phyloP scores from a whole-genome alignment of 495 filamentous ascomycete genomes.

The Physcia stellaris region DNA sequence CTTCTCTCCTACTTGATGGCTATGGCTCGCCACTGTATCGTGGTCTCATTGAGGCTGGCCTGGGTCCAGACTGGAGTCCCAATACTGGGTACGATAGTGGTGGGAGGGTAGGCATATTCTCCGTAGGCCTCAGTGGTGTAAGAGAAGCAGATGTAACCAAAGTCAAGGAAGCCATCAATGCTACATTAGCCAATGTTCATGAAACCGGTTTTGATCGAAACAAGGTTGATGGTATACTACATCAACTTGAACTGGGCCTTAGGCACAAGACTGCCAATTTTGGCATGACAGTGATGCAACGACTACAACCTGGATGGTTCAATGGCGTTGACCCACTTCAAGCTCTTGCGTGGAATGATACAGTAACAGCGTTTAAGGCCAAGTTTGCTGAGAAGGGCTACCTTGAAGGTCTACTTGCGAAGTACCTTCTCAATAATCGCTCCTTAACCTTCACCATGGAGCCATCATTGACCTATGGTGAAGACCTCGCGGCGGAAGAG shows the following conservation, averaged over 20 bases:
- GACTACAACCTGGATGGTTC: slow-evolving; percentile 83
- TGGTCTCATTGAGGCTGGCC: slow-evolving; percentile 76
- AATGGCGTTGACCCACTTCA: slow-evolving; percentile 88
- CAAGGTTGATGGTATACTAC: slow-evolving; percentile 86
- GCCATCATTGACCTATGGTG: slow-evolving; percentile 57
- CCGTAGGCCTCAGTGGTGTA: slow-evolving; percentile 78
- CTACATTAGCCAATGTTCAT: slow-evolving; percentile 50
- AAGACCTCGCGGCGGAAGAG: slow-evolving; percentile 69
- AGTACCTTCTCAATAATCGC: slow-evolving; percentile 77
- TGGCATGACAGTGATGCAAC: slow-evolving; percentile 78
- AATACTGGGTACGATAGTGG: slow-evolving; percentile 84
- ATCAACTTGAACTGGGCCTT: slow-evolving; percentile 77
- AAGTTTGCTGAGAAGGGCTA: slow-evolving; percentile 59
- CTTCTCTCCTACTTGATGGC: slow-evolving; percentile 73
- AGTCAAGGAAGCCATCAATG: slow-evolving; percentile 57
- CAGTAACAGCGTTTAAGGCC: slow-evolving; percentile 63
- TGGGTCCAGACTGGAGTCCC: slow-evolving; percentile 85
- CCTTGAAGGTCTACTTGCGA: slow-evolving; percentile 72
- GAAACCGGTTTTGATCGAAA: slow-evolving; percentile 68
- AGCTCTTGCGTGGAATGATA: slow-evolving; percentile 78
- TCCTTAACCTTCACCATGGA: slow-evolving; percentile 91
- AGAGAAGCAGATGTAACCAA: slow-evolving; percentile 61
- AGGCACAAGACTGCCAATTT: slow-evolving; percentile 95
- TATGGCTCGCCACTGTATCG: slow-evolving; percentile 91
- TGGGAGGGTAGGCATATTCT: slow-evolving; percentile 66